phyloP scores from a whole-genome alignment of 106 monocot genomes.

The Chionographis japonica region DNA sequence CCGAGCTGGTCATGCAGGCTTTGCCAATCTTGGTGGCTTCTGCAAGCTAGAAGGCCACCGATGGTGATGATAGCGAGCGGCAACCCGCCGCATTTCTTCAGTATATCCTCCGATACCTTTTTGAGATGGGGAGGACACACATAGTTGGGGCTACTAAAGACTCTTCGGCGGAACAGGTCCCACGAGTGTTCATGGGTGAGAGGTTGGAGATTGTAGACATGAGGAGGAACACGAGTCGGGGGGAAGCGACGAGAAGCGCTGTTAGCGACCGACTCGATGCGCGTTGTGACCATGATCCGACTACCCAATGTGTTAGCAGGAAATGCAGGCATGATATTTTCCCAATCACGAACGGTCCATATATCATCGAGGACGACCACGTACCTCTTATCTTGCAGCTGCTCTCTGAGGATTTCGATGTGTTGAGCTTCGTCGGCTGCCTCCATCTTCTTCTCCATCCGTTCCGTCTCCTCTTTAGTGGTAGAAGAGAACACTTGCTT shows the following conservation, averaged over 20 bases:
- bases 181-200: background rate
- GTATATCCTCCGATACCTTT: background rate
- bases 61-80: constrained; percentile 18
- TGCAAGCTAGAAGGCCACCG: constrained; percentile 5
- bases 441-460: background rate
- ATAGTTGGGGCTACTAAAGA: no score
- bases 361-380: constrained; percentile 26
- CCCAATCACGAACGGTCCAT: constrained; percentile 13
- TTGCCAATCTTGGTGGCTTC: constrained; percentile 14
- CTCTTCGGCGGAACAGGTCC: constrained; percentile 15
- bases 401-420: background rate
- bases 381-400: constrained; percentile 15
- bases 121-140: background rate
- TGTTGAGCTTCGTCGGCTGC: background rate
- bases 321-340: constrained; percentile 8
- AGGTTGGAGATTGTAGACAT: constrained; percentile 2
- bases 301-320: constrained; percentile 12
- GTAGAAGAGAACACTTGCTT: background rate
- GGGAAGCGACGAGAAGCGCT: background rate
- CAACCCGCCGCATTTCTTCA: constrained; percentile 21
- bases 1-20: constrained; percentile 1
- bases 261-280: constrained; percentile 9
- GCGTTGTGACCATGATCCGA: constrained; percentile 23
- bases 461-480: background rate
- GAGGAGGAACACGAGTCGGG: background rate